Evolutionary conservation across 768 basidiomycete species (phyloP), one percentile per base, ranked within the genome.

Genomic region (Lyophyllum semitale): DNA sequence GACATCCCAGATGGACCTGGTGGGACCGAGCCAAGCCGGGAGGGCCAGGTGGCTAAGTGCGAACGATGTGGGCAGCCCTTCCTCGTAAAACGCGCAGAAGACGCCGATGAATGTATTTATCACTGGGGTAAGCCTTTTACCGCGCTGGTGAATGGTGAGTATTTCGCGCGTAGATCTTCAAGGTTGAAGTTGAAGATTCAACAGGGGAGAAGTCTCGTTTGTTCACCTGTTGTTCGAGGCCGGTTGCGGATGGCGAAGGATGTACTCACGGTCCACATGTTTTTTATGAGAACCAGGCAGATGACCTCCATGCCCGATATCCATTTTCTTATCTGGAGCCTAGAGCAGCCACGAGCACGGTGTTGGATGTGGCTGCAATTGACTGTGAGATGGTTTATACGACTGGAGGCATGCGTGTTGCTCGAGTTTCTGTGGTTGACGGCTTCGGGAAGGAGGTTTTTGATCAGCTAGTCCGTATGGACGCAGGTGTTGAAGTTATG

Each of bases 301-400:
- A 77, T 38, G 78, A 80, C 13, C 77, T 96, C 6, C 94, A 96
- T 68, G 67, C 79, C 5, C 84, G 93, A 17, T 84, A 92, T 53
- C 70, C 88, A 0, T 97, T 95, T 71, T 84, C 93, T 42, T 70
- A 63, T 49, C 66, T 75, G 46, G 65, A 65, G 11, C 54, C 71
- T 5, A 55, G 72, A 8, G 58, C 69, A 40, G 29, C 63, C 11
- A 42, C 59, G 15, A 64, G 59, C 18, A 62, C 63, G 1, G 75
- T 81, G 1, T 72, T 93, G 42, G 91, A 95, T 53, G 82, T 98
- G 4, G 91, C 87, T 5, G 93, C 93, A 0, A 76, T 98, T 47
- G 97, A 99, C 68, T 98, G 97, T 66, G 97, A 99, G 71, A 94
- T 98, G 91, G 79, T 98, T 8, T 94, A 95, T 73, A 91, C 93